Base-by-base conservation (phyloP, 805 yeast genomes). In the Candida manassasensis region DNA sequence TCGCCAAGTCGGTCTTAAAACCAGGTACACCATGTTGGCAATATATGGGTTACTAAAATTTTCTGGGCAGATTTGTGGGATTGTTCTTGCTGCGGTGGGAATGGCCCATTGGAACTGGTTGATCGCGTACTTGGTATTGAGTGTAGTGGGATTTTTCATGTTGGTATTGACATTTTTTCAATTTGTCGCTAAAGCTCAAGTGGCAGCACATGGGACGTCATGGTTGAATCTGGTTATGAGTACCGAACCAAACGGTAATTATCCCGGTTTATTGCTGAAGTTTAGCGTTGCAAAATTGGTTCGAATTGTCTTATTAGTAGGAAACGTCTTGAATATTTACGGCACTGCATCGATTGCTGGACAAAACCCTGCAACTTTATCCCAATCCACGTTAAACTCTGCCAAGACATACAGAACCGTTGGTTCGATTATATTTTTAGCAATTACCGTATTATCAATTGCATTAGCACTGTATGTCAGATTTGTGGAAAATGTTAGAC, bases 61-160 rank as follows among this genome's bases (percentile, higher is more conserved):
- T 5, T 57, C 48, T 3, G 64, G 62, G 22, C 69, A 64, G 35
- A 33, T 62, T 3, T 53, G 57, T 35, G 70, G 67, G 6, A 50
- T 63, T 1, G 66, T 57, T 4, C 62, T 59, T 42, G 53, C 68
- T 5, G 38, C 38, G 4, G 41, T 48, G 14, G 69, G 68, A 3
- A 45, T 45, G 25, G 39, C 32, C 3, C 51, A 57, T 29, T 53
- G 41, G 39, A 48, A 57, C 29, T 63, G 65, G 66, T 46, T 64
- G 12, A 48, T 63, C 32, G 68, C 65, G 1, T 64, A 63, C 39
- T 47, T 64, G 37, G 61, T 63, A 8, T 50, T 63, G 21, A 50
- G 59, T 5, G 68, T 67, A 12, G 68, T 63, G 39, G 69, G 70
- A 5, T 63, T 63, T 30, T 62, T 62, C 43, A 42, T 51, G 3